phyloP scores from a whole-genome alignment of 352 stramenopile species.

The Phytophthora podocarpi region DNA sequence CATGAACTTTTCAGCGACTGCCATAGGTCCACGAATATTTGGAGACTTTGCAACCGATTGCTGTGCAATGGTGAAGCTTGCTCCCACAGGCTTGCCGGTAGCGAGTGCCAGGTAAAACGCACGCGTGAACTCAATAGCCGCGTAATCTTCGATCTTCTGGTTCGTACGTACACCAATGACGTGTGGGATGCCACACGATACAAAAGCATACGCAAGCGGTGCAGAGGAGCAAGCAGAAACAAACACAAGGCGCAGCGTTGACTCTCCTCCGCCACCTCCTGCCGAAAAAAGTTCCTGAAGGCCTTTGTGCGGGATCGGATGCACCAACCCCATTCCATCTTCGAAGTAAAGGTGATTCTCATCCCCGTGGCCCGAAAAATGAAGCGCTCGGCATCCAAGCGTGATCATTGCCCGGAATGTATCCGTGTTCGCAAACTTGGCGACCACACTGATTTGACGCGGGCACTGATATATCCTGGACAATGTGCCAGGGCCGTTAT shows the following conservation, averaged over 20 bases:
- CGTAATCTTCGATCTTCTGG: constrained; percentile 89
- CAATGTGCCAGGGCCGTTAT: constrained; percentile 14
- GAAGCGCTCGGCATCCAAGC: constrained; percentile 90
- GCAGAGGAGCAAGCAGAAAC: constrained; percentile 83
- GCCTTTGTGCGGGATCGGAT: constrained; percentile 73
- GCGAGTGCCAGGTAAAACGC: constrained; percentile 83
- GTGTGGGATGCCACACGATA: constrained; percentile 89
- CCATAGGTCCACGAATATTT: constrained; percentile 73
- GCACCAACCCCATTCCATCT: constrained; percentile 87
- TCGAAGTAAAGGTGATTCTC: constrained; percentile 94
- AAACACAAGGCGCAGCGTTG: constrained; percentile 73
- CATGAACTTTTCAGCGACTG: constrained; percentile 80
- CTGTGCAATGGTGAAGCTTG: constrained; percentile 78
- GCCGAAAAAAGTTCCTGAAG: constrained; percentile 76
- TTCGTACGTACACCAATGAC: constrained; percentile 90
- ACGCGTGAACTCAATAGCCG: constrained; percentile 85
- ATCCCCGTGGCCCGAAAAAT: constrained; percentile 96
- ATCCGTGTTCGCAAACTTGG: constrained; percentile 94
- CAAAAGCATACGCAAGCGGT: constrained; percentile 83
- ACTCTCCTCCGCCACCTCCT: constrained; percentile 41
- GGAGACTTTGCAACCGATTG: constrained; percentile 78
- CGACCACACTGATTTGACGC: constrained; percentile 90
- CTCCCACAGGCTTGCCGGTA: constrained; percentile 70
- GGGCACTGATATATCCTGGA: constrained; percentile 63
- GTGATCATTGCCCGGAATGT: constrained; percentile 93